Conservation (phyloP, 768 basidiomycete species). For the Xerocomellus dryophilus region DNA sequence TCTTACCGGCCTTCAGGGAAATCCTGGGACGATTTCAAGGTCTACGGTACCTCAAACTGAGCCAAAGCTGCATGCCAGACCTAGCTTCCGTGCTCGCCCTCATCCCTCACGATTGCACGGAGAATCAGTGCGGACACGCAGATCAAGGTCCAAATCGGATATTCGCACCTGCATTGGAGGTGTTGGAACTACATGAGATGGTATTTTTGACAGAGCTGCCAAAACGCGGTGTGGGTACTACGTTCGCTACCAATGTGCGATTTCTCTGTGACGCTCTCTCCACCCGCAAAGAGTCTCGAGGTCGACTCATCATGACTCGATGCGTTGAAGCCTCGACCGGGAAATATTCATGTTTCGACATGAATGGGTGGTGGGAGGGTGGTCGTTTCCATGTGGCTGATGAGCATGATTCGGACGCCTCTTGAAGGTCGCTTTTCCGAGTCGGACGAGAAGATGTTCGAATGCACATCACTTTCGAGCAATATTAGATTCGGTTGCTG, state of each 20-base stretch:
- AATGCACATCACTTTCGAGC: too few species aligned
- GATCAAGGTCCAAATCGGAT: neutral
- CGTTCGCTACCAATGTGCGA: too few species aligned
- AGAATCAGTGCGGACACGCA: too few species aligned
- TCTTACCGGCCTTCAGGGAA: neutral
- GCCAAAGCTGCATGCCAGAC: neutral
- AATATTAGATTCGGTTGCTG: too few species aligned
- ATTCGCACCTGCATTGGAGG: neutral
- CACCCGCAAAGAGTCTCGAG: neutral
- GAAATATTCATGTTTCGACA: too few species aligned
- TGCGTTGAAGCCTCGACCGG: neutral
- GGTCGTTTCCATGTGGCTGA: neutral
- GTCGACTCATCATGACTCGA: neutral
- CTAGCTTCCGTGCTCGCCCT: neutral
- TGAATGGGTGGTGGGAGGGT: neutral
- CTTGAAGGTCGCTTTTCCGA: too few species aligned
- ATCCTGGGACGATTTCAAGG: neutral
- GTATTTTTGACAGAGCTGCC: too few species aligned
- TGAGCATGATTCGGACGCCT: too few species aligned
- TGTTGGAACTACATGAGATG: neutral
- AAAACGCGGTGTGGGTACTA: too few species aligned
- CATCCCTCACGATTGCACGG: neutral
- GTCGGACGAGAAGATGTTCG: too few species aligned
- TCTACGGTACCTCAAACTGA: conserved; percentile 1
- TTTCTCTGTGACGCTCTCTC: neutral